Evolutionary conservation across 345 rosid species (phyloP).

Genomic region (Microcos paniculata): DNA sequence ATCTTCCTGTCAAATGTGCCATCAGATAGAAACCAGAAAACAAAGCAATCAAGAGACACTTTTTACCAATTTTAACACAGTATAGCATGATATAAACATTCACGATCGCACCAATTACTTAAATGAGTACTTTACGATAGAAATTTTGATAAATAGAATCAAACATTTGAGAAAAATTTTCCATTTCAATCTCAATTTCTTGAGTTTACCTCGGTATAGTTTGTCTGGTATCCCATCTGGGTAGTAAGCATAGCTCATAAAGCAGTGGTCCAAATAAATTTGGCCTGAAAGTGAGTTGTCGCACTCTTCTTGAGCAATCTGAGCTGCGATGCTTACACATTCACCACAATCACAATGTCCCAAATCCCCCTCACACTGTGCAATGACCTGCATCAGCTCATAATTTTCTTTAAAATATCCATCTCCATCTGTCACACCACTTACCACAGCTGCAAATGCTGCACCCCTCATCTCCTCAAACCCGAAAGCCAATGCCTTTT

Average conservation of each 20-base stretch:
- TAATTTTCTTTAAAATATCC: slow-evolving; percentile 42
- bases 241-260: slow-evolving; percentile 41
- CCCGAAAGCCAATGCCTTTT: slow-evolving; percentile 32
- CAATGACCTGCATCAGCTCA: slow-evolving; percentile 46
- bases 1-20: neutral
- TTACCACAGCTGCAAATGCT: slow-evolving; percentile 34
- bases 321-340: slow-evolving; percentile 52
- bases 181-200: neutral
- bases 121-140: neutral
- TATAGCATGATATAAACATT: neutral
- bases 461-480: slow-evolving; percentile 46
- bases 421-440: slow-evolving; percentile 33
- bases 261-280: slow-evolving; percentile 59
- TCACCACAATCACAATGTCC: slow-evolving; percentile 55
- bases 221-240: slow-evolving; percentile 21
- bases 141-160: slow-evolving; percentile 11
- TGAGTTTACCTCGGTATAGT: neutral
- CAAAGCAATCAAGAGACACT: neutral
- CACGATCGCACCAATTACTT: neutral
- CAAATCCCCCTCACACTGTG: slow-evolving; percentile 66
- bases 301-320: slow-evolving; percentile 51
- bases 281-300: slow-evolving; percentile 45
- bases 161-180: slow-evolving; percentile 24
- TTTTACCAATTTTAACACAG: slow-evolving; percentile 15
- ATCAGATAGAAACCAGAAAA: neutral